A percentile compares a stretch with the other conserved stretches of the same genome.
Evolutionary conservation across 2,329 filamentous ascomycete genomes (phyloP).

Genomic region (Plenodomus lindquistii): DNA sequence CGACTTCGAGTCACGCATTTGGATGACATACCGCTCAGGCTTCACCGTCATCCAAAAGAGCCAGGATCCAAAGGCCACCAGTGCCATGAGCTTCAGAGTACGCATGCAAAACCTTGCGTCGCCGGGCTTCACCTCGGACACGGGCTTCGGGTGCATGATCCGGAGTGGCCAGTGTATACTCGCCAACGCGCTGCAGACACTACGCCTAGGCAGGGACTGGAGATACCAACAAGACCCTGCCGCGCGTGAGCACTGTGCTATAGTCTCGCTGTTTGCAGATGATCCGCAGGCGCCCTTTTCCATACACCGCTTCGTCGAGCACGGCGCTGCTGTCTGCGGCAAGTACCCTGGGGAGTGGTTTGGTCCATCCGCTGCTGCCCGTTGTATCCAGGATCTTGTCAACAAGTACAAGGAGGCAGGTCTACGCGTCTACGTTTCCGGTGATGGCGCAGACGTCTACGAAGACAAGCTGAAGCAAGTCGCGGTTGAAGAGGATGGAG

Average conservation of each 20-base stretch:
- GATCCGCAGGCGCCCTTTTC: constrained; percentile 86
- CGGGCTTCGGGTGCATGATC: constrained; percentile 99
- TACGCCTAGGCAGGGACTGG: constrained; percentile 85
- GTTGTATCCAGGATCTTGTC: constrained; percentile 84
- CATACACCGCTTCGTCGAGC: constrained; percentile 89
- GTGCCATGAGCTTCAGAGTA: constrained; percentile 79
- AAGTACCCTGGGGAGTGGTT: constrained; percentile 99
- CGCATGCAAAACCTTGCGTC: constrained; percentile 83
- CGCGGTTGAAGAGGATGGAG: constrained; percentile 67
- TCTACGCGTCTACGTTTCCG: constrained; percentile 84
- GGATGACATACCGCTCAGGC: constrained; percentile 93
- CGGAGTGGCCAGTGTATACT: constrained; percentile 90
- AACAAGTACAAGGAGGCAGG: constrained; percentile 64
- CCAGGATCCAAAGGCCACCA: constrained; percentile 69
- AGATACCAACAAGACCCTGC: constrained; percentile 61
- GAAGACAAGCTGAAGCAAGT: constrained; percentile 83
- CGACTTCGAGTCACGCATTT: constrained; percentile 90
- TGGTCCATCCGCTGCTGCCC: constrained; percentile 92
- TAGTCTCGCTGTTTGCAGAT: constrained; percentile 86
- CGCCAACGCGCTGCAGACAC: constrained; percentile 77
- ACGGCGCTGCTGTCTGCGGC: constrained; percentile 83
- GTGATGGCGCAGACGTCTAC: constrained; percentile 89
- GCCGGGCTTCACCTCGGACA: constrained; percentile 85
- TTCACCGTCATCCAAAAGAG: constrained; percentile 83
- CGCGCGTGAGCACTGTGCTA: constrained; percentile 64